Evolutionary conservation across 495 filamentous ascomycete species (phyloP).

Genomic region (Penicillium psychrofluorescens): DNA sequence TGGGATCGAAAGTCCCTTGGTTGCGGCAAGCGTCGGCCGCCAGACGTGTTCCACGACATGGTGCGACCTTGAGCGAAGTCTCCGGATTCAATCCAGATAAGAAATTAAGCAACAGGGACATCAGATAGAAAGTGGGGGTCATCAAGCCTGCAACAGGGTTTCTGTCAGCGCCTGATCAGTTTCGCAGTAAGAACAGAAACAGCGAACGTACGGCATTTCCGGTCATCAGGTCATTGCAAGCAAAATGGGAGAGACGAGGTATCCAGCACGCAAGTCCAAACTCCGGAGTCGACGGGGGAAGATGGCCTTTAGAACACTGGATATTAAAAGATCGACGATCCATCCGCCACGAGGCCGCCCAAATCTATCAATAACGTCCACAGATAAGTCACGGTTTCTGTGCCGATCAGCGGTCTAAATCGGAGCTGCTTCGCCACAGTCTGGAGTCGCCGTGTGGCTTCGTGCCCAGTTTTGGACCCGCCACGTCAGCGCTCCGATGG

Average conservation of each 20-base stretch:
- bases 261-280: too few relatives aligned
- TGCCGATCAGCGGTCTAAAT: conserved; percentile 17
- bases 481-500: conserved; percentile 21
- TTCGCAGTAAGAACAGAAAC: too few relatives aligned
- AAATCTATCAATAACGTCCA: too few relatives aligned
- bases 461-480: conserved; percentile 14
- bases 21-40: conserved; percentile 24
- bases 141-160: conserved; percentile 20
- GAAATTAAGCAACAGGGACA: conserved; percentile 17
- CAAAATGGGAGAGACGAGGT: too few relatives aligned
- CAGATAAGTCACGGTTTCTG: conserved; percentile 10
- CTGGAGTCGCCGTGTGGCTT: conserved; percentile 21
- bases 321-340: too few relatives aligned
- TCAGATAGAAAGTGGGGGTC: conserved; percentile 20
- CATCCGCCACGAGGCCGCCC: too few relatives aligned
- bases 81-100: conserved; percentile 21
- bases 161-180: not conserved
- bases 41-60: conserved; percentile 32
- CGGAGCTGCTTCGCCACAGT: conserved; percentile 40
- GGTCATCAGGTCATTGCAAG: too few relatives aligned
- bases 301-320: too few relatives aligned
- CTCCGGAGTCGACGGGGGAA: too few relatives aligned
- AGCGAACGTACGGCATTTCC: too few relatives aligned
- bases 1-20: conserved; percentile 18
- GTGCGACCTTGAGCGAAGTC: conserved; percentile 19